phyloP scores from a whole-genome alignment of 2,329 filamentous ascomycete species.

The Hymenotorrendiella dingleyae region DNA sequence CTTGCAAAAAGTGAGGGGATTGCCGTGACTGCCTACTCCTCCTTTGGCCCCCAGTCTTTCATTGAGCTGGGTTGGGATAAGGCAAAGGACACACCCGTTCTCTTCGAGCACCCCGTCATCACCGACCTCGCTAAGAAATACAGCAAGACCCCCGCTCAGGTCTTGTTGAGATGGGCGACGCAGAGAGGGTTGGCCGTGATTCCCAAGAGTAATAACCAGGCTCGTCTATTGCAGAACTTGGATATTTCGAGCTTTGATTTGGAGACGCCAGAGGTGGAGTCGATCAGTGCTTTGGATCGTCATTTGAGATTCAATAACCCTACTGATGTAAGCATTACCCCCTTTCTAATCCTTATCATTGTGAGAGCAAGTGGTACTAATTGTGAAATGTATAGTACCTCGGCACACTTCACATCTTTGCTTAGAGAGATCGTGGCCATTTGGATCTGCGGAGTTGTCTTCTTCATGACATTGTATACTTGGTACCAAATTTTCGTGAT shows the following conservation, averaged over 20 bases:
- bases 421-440: conserved; percentile 31
- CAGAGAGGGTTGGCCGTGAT: conserved; percentile 78
- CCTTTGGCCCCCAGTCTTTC: conserved; percentile 75
- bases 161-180: conserved; percentile 81
- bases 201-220: conserved; percentile 64
- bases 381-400: conserved; percentile 34
- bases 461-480: conserved; percentile 1
- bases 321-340: conserved; percentile 49
- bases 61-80: conserved; percentile 68
- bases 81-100: conserved; percentile 57
- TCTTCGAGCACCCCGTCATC: conserved; percentile 66
- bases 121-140: conserved; percentile 62
- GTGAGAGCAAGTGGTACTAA: conserved; percentile 6
- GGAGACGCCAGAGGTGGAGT: conserved; percentile 57
- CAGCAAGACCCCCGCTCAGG: conserved; percentile 69
- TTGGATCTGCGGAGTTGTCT: neutral
- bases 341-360: neutral
- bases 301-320: conserved; percentile 74
- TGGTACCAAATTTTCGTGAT: neutral
- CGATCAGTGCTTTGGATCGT: conserved; percentile 59
- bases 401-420: conserved; percentile 46
- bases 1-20: conserved; percentile 66
- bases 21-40: conserved; percentile 75
- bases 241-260: conserved; percentile 62
- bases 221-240: conserved; percentile 58